Evolutionary conservation across 2,329 filamentous ascomycete species (phyloP), one percentile per base, ranked within the genome.

Genomic region (Kalmusia sp.): DNA sequence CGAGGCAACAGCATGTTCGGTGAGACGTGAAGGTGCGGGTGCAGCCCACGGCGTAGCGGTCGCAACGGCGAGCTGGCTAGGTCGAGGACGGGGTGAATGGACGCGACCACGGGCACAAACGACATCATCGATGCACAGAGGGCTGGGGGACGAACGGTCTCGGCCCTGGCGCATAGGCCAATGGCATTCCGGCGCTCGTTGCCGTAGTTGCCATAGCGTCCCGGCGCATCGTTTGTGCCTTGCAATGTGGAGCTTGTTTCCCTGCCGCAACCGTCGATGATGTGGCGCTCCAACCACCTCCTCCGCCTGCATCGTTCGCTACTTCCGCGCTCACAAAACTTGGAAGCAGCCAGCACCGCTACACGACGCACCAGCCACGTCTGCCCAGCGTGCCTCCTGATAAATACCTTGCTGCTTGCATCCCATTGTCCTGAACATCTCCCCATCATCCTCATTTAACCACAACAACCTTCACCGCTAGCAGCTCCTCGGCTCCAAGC

Each of bases 371-470:
- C 51, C 51, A 58, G 52, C 52, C 56, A 49, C 57, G 25, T 46
- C 31, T 45, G 19, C 34, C 4, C 21, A 5, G 17, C 25, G 15
- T 8, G 22, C 30, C 5, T 6, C 22, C 6, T 11, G 22, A 62
- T 64, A 67, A 64, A 67, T 61, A 64, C 48, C 27, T 50, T 14
- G n/a, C 9, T 5, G 5, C 25, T 45, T 22, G 22, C 22, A 19
- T 21, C 39, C 45, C 22, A 27, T 54, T 47, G 33, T 21, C 37
- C 46, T 34, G 51, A 50, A 27, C 51, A 50, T 30, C 27, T 14
- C 28, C 24, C 47, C 17, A 39, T 39, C 49, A 46, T 49, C 53
- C 55, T 52, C 51, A 54, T 39, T n/a, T 43, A 28, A 22, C 49
- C 19, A 24, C 34, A 6, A n/a, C 48, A 43, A 8, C 40, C 28